phyloP scores from a whole-genome alignment of 805 yeast genomes.

The Barnettozyma salicaria region DNA sequence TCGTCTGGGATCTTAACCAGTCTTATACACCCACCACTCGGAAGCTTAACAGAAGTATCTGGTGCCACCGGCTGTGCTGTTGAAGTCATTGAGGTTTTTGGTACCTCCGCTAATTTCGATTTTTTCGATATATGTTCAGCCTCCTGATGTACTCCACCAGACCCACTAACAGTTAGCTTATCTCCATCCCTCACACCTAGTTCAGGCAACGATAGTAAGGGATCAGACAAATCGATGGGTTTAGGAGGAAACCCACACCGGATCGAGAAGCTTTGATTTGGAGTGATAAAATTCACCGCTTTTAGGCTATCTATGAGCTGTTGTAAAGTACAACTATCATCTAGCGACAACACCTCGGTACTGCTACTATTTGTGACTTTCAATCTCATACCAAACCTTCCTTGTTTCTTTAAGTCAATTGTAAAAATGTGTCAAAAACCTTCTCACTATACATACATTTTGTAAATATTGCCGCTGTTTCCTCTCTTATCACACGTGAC shows the following conservation, averaged over 20 bases:
- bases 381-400: constrained; percentile 40
- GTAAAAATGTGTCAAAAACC: too few relatives aligned
- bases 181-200: constrained; percentile 55
- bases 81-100: too few relatives aligned
- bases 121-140: too few relatives aligned
- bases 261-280: constrained; percentile 24
- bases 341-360: constrained; percentile 32
- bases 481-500: constrained; percentile 6
- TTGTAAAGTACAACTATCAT: constrained; percentile 31
- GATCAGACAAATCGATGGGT: constrained; percentile 29
- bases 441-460: neutral
- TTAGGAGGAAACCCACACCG: constrained; percentile 62
- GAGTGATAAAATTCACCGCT: constrained; percentile 4
- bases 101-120: too few relatives aligned
- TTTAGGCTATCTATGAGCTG: constrained; percentile 28
- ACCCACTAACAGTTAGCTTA: constrained; percentile 38
- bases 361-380: constrained; percentile 28
- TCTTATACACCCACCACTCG: constrained; percentile 37
- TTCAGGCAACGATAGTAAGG: constrained; percentile 27
- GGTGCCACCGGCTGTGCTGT: too few relatives aligned
- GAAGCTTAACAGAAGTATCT: too few relatives aligned
- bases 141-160: too few relatives aligned
- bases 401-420: too few relatives aligned
- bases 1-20: constrained; percentile 66
- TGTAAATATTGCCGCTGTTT: neutral